A percentile compares a stretch with the other conserved stretches of the same genome.
Conservation (phyloP, 2,329 filamentous ascomycete species). For the Phaeosphaeria sp. region DNA sequence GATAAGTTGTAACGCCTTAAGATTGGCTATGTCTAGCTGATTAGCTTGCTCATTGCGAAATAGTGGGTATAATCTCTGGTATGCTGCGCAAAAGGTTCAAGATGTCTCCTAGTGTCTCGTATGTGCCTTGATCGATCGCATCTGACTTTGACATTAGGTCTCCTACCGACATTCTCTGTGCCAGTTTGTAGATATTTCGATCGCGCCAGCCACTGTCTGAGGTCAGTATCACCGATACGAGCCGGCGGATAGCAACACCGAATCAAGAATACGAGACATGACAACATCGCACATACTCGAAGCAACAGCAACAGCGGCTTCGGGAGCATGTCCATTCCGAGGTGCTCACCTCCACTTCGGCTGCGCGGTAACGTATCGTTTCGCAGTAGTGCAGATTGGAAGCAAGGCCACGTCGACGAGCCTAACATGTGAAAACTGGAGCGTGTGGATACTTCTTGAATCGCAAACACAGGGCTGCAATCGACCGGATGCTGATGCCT, state of each 20-base stretch:
- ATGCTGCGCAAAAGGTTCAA: no score
- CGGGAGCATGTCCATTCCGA: conserved; percentile 9
- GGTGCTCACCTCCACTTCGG: neutral
- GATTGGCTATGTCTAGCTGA: no score
- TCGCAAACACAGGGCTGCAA: neutral
- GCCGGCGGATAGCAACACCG: neutral
- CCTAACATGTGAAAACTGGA: conserved; percentile 6
- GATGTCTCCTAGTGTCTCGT: no score
- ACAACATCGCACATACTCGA: conserved; percentile 5
- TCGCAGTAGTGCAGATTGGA: neutral
- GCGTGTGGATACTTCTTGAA: conserved; percentile 5
- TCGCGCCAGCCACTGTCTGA: neutral
- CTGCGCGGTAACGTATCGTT: neutral
- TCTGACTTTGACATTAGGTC: no score
- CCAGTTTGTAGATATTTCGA: neutral
- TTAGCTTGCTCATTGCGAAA: no score
- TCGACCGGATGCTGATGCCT: neutral
- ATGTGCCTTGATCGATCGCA: no score
- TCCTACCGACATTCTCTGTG: no score
- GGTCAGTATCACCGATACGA: neutral
- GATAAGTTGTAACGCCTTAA: no score
- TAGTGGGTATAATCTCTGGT: no score
- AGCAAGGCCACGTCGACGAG: conserved; percentile 14
- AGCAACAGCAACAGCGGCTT: conserved; percentile 6
- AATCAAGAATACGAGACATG: conserved; percentile 13